Evolutionary conservation across 2,329 filamentous ascomycete species (phyloP), one percentile per base, ranked within the genome.

Genomic region (Tolypocladium ovalisporum): DNA sequence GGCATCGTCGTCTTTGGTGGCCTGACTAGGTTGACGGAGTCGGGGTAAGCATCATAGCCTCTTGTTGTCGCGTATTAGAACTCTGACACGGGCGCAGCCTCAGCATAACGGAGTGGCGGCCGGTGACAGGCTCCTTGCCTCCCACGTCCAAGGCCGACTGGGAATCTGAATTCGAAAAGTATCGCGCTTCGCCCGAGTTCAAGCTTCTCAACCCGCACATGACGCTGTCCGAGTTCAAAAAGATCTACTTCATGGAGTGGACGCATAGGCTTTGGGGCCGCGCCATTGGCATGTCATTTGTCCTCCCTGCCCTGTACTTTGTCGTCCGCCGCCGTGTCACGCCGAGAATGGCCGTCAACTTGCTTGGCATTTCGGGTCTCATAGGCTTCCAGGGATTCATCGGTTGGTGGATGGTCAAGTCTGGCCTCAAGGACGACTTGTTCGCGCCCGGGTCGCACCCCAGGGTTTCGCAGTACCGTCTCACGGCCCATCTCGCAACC

Each of bases 181-280:
- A 99, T 78, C 87, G 88, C 63, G 84, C 88, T 49, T 96, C 91
- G 24, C 94, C 94, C 61, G 94, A 99, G 73, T 99, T 93, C 76
- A 85, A 89, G 68, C 82, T 91, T 61, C 81, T 99, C 64, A 99
- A 99, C 75, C 88, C 92, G 36, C 84, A 90, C 71, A 99, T 99
- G 94, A 87, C 83, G 36, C 79, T 99, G 57, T 82, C 86, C 58
- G 94, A 99, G 71, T 99, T 97, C 78, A 97, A 97, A 74, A 88
- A 94, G 70, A 99, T 99, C 64, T 99, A 97, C 81, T 99, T 88
- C 73, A 97, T 97, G 94, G 94, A 99, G 78, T 99, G 94, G 94
- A 85, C 87, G 49, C 94, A 99, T 73, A 85, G 94, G 35, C 80
- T 97, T 57, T 97, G 94, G 92, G 94, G 94, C 52, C 87, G 94